phyloP scores from a whole-genome alignment of 1,284 basidiomycete species.

The Ustanciosporium gigantosporum region DNA sequence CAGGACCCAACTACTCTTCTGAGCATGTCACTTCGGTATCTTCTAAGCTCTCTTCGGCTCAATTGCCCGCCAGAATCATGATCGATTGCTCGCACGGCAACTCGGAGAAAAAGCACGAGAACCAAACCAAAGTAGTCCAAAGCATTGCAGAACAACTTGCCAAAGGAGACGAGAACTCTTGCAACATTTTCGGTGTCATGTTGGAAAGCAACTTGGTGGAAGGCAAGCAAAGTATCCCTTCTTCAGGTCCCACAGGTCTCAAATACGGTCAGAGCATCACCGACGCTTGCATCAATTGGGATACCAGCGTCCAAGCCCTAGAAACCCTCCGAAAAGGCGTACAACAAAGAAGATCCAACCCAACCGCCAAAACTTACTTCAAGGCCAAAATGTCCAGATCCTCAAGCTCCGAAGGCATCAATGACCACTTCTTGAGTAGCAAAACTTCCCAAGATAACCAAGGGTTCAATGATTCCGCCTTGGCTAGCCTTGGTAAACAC shows the following conservation, averaged over 20 bases:
- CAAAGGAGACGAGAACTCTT: slow-evolving; percentile 21
- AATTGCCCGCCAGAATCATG: slow-evolving; percentile 58
- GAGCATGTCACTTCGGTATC: slow-evolving; percentile 44
- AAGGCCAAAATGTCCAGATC: slow-evolving; percentile 16
- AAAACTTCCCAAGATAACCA: background rate
- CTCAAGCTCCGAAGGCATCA: slow-evolving; percentile 25
- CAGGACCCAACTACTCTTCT: slow-evolving; percentile 55
- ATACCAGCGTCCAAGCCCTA: slow-evolving; percentile 50
- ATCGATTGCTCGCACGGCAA: slow-evolving; percentile 83
- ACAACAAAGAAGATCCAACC: slow-evolving; percentile 22
- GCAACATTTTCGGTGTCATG: slow-evolving; percentile 92
- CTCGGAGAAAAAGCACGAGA: slow-evolving; percentile 68
- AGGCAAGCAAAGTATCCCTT: slow-evolving; percentile 55
- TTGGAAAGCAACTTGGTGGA: slow-evolving; percentile 88
- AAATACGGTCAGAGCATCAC: slow-evolving; percentile 56
- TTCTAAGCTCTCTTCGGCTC: slow-evolving; percentile 39
- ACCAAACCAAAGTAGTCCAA: slow-evolving; percentile 66
- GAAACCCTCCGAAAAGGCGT: slow-evolving; percentile 49
- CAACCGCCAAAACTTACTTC: slow-evolving; percentile 20
- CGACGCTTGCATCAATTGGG: slow-evolving; percentile 57
- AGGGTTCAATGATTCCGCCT: slow-evolving; percentile 47
- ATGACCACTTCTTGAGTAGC: slow-evolving; percentile 18
- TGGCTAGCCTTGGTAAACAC: slow-evolving; percentile 38
- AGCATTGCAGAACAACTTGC: slow-evolving; percentile 63
- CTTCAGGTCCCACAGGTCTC: slow-evolving; percentile 40